Conservation (phyloP, 1,139 yeast species). For the Debaryomyces udenii region DNA sequence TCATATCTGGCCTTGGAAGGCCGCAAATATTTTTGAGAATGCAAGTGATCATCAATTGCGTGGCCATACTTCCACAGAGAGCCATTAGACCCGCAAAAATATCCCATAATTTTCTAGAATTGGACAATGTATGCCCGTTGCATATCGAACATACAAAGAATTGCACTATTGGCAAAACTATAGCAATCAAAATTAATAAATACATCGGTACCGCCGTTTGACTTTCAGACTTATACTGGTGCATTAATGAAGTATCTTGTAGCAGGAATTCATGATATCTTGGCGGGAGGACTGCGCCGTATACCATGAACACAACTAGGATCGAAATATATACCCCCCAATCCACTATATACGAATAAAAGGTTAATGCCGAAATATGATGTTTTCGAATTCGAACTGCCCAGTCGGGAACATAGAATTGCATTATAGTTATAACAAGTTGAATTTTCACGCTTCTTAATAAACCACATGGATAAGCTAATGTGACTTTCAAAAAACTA, state of each 20-base stretch:
- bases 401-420: conserved; percentile 11
- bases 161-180: conserved; percentile 37
- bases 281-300: conserved; percentile 40
- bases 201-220: conserved; percentile 36
- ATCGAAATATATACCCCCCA: conserved; percentile 33
- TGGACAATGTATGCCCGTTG: conserved; percentile 18
- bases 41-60: conserved; percentile 44
- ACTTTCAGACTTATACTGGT: conserved; percentile 35
- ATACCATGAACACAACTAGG: conserved; percentile 27
- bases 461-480: neutral
- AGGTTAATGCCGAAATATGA: conserved; percentile 27
- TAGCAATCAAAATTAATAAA: conserved; percentile 29
- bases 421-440: conserved; percentile 1
- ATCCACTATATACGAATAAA: conserved; percentile 39
- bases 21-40: conserved; percentile 49
- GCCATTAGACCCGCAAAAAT: conserved; percentile 39
- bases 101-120: conserved; percentile 44
- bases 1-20: conserved; percentile 51
- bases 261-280: conserved; percentile 45
- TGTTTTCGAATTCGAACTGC: conserved; percentile 10
- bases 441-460: neutral
- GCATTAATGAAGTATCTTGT: conserved; percentile 32
- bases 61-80: conserved; percentile 41
- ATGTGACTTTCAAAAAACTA: too few species aligned
- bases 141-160: conserved; percentile 27